Evolutionary conservation across 257 asterid genomes (phyloP), one percentile per base, ranked within the genome.

Genomic region (Nicotiana noctiflora): DNA sequence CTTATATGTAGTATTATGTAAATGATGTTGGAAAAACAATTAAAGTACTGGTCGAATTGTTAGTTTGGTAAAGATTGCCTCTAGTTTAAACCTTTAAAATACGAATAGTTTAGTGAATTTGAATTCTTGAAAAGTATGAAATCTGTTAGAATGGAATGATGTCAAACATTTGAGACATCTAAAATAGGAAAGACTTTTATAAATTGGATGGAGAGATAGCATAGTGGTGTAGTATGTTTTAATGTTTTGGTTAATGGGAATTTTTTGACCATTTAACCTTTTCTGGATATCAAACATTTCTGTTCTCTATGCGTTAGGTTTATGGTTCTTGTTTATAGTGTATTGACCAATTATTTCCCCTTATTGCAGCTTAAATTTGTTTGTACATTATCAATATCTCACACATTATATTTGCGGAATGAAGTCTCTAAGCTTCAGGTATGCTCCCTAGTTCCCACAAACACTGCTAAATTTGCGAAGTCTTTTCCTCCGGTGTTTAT

Each of bases 341-440:
- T 49, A 31, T 74, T 49, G 79, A 74, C 51, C 40, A 74, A 13
- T 49, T 74, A 23, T 74, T 49, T 23, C 44, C 61, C 44, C 57
- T 49, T 49, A 66, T 61, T 88, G 97, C 97, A 95, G 98, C 88
- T 93, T 62, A 82, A 52, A 23, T 81, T 85, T 46, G 76, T 90
- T 65, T 90, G 93, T 86, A 79, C 87, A 76, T 25, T 87, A 37
- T 88, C 88, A 72, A 81, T 89, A 79, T 76, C 89, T 52, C 92
- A 87, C 66, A 84, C 90, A 25, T 77, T 88, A 80, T 81, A 84
- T 85, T 81, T 92, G 94, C 86, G 90, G 66, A 87, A 72, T 76
- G 89, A 87, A 88, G 89, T 93, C 75, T 49, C 86, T 13, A 87
- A 88, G 82, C 97, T 95, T 85, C 89, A 92, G 98, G 99, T 95